A percentile compares a stretch with the other conserved stretches of the same genome.
Conservation (phyloP, 73 alveolate genomes). For the Tetrahymena elliotti region DNA sequence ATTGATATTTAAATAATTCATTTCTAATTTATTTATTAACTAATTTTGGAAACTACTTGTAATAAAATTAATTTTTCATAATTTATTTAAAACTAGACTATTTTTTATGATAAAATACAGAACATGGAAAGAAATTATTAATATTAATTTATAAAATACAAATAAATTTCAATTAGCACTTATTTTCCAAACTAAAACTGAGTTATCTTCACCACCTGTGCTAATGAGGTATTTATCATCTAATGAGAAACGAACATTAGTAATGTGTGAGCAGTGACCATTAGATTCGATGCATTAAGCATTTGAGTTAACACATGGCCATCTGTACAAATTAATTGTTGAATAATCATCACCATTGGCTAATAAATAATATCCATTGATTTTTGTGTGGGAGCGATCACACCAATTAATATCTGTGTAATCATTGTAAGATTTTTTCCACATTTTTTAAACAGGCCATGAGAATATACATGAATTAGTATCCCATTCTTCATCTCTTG, state of each 20-base stretch:
- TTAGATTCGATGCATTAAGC: conserved; percentile 47
- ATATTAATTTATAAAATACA: too few species aligned
- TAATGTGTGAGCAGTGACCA: conserved; percentile 72
- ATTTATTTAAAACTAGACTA: too few species aligned
- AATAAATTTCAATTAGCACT: conserved; percentile 13
- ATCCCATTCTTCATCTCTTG: conserved; percentile 86
- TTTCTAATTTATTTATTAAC: too few species aligned
- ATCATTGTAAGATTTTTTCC: conserved; percentile 76
- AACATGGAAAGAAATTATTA: too few species aligned
- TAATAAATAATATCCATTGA: conserved; percentile 61
- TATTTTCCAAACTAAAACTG: conserved; percentile 82
- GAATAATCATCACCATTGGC: conserved; percentile 84
- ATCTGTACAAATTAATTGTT: conserved; percentile 74
- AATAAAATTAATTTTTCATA: too few species aligned
- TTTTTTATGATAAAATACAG: too few species aligned
- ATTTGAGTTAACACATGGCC: conserved; percentile 69
- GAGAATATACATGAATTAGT: conserved; percentile 88
- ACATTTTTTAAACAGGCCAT: conserved; percentile 94
- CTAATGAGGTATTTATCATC: conserved; percentile 62
- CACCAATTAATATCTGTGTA: conserved; percentile 89
- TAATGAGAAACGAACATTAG: conserved; percentile 62
- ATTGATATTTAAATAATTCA: too few species aligned
- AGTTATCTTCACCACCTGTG: conserved; percentile 88
- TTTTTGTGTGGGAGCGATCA: conserved; percentile 70
- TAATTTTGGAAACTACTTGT: too few species aligned